Evolutionary conservation across 176 grass and related monocot species (phyloP).

Genomic region (Rhynchospora breviuscula): DNA sequence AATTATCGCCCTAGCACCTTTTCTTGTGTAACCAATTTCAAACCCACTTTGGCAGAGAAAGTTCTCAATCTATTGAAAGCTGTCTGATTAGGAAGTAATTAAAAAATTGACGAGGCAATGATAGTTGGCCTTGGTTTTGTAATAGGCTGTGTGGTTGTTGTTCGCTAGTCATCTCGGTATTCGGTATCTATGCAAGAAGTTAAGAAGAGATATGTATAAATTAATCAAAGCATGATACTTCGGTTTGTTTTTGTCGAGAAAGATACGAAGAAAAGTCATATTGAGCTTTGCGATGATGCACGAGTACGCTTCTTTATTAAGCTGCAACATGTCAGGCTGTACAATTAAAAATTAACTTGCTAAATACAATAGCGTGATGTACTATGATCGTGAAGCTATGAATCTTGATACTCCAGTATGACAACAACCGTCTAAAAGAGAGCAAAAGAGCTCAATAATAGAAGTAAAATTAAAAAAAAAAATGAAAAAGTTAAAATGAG

Average conservation of each 20-base stretch:
- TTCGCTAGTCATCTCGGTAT: conserved; percentile 11
- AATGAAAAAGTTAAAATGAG: not conserved
- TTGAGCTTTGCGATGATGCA: conserved; percentile 14
- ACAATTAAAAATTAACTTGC: not conserved
- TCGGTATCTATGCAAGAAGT: conserved; percentile 24
- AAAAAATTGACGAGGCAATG: no score
- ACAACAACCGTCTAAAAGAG: not conserved
- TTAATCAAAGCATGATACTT: conserved; percentile 6
- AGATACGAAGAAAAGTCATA: conserved; percentile 13
- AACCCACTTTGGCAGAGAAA: not conserved
- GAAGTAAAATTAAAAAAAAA: no score
- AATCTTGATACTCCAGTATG: not conserved
- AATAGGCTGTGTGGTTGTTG: not conserved
- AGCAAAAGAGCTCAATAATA: not conserved
- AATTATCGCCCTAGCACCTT: no score
- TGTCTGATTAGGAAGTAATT: not conserved
- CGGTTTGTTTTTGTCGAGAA: conserved; percentile 23
- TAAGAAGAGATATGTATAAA: conserved; percentile 9
- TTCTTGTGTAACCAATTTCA: not conserved
- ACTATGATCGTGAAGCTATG: not conserved
- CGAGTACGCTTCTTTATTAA: conserved; percentile 8
- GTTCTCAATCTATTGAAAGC: not conserved
- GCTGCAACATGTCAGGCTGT: conserved; percentile 1
- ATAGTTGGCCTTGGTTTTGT: not conserved
- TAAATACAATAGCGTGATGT: not conserved